Evolutionary conservation across 108 stramenopile genomes (phyloP), one percentile per base, ranked within the genome.

Genomic region (Nitzschia sp.): DNA sequence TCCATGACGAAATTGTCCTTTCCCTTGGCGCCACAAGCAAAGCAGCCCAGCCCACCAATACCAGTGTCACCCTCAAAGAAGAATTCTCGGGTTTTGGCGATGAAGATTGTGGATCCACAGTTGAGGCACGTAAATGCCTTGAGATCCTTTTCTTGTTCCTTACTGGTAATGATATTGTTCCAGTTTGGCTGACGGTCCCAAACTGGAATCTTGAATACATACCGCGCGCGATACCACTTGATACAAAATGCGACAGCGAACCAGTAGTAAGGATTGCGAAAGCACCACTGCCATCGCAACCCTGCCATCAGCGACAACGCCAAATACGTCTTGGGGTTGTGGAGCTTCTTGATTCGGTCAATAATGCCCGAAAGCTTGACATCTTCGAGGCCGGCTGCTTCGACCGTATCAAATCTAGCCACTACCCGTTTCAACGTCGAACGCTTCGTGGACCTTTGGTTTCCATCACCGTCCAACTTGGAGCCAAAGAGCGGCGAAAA

Each of bases 171-270:
- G 31, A 93, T 85, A 68, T 85, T 89, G 69, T 90, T 90, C 92
- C 91, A 92, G 76, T 92, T 89, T 2, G 91, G 91, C 71, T 92
- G 91, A 69, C 88, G 85, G 68, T 92, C 91, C 91, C 88, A 90
- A 0, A 92, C 86, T 26, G 91, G 88, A 68, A 92, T 84, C 69
- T 92, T 92, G 48, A 77, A 90, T 25, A 92, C 79, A 58, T 90
- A 92, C 31, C 88, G 78, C 9, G 91, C 88, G 27, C 91, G 82
- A 60, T 88, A 92, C 91, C 91, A 92, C 63, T 92, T 92, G 82
- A 81, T 72, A 30, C 79, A 63, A 71, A 92, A 88, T 45, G 83
- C 91, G 27, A 69, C 72, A 17, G 70, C 73, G 31, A 88, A 61
- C 71, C 70, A 75, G 45, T 56, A 71, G 44, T 52, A 63, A 17